These are phyloP conservation scores for Stagonosporopsis cucurbitacearum DNA, from an alignment of 2,329 filamentous ascomycete genomes.

Conservation along the genomic window DNA sequence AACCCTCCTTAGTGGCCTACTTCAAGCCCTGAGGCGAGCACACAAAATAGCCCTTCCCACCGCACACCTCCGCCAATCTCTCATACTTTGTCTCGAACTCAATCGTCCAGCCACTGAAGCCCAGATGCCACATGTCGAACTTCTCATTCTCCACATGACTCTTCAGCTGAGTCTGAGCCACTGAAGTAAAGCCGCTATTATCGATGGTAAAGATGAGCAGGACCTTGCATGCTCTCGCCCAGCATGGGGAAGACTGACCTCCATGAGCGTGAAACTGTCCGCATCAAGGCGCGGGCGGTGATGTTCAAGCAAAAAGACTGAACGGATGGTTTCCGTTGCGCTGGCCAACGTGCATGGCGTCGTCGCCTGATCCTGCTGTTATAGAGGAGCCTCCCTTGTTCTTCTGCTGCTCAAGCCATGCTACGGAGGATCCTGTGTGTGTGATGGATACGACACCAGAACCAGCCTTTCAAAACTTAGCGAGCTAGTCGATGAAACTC, in stretches of 20 bases:
- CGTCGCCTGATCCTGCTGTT: too few species aligned
- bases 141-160: constrained; percentile 52
- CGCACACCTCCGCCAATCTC: constrained; percentile 61
- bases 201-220: constrained; percentile 64
- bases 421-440: background rate
- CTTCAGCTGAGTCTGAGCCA: constrained; percentile 46
- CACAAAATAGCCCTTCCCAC: constrained; percentile 61
- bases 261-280: constrained; percentile 66
- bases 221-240: constrained; percentile 61
- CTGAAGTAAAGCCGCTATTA: constrained; percentile 56
- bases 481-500: too few species aligned
- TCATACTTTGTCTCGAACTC: constrained; percentile 64
- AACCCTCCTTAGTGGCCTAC: constrained; percentile 59
- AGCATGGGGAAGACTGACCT: constrained; percentile 63
- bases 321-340: constrained; percentile 67
- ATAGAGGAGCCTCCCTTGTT: background rate
- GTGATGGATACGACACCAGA: constrained; percentile 55
- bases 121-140: constrained; percentile 39
- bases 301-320: constrained; percentile 60
- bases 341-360: too few species aligned
- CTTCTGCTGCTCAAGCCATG: background rate
- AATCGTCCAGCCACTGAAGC: constrained; percentile 58
- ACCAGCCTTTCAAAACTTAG: too few species aligned
- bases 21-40: constrained; percentile 60
- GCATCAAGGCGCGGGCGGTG: constrained; percentile 64